These are phyloP conservation scores for Geranomyces michiganensis DNA, from an alignment of 192 early-diverging fungal species.

Conservation along the genomic window DNA sequence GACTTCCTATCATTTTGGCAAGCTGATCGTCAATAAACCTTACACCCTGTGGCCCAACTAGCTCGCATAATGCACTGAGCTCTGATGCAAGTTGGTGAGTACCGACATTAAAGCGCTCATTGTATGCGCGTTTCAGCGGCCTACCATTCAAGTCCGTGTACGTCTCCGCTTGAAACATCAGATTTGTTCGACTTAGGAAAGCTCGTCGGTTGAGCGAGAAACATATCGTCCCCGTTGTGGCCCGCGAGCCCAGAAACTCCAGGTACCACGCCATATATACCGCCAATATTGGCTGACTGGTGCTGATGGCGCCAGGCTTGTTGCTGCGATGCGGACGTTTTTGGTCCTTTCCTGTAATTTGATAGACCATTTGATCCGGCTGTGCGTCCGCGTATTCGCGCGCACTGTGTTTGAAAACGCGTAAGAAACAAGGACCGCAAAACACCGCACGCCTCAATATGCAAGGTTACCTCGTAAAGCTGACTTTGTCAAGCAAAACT, in stretches of 20 bases:
- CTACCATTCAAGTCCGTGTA: constrained; percentile 40
- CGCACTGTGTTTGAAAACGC: no score
- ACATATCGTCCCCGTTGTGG: constrained; percentile 29
- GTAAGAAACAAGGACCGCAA: no score
- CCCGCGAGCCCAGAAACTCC: constrained; percentile 35
- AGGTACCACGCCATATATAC: constrained; percentile 39
- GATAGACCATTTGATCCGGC: constrained; percentile 36
- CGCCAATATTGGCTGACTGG: constrained; percentile 35
- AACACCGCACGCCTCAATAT: no score
- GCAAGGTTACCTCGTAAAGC: constrained; percentile 26
- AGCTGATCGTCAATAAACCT: constrained; percentile 45
- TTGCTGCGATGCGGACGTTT: constrained; percentile 18
- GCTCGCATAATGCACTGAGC: constrained; percentile 34
- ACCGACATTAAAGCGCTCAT: no score
- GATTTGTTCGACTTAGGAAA: constrained; percentile 17
- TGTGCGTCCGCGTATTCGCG: constrained; percentile 28
- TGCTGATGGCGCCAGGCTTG: constrained; percentile 16
- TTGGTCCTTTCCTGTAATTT: constrained; percentile 5
- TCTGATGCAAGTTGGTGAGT: constrained; percentile 20
- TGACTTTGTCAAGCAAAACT: constrained; percentile 33
- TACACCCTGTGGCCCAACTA: constrained; percentile 42
- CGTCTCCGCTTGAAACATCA: constrained; percentile 35
- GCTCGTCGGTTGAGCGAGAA: constrained; percentile 27
- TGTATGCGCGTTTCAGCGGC: neutral
- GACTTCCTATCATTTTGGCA: constrained; percentile 19